Evolutionary conservation across 2,329 filamentous ascomycete species (phyloP).

Genomic region (Phialophora macrospora): DNA sequence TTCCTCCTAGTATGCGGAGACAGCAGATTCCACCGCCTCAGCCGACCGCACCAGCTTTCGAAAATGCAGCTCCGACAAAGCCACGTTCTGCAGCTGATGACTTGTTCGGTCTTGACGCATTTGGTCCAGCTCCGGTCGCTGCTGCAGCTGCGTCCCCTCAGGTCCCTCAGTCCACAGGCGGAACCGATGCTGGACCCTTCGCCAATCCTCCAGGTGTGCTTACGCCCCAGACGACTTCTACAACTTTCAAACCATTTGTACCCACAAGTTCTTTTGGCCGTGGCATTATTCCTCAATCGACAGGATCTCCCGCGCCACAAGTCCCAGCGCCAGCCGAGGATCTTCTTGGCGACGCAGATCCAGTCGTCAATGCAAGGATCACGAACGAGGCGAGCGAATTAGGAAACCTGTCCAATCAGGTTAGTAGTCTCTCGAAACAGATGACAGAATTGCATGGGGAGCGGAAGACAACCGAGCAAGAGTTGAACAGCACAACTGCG

Average conservation of each 20-base stretch:
- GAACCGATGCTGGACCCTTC: slow-evolving; percentile 63
- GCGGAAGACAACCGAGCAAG: slow-evolving; percentile 76
- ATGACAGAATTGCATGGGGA: slow-evolving; percentile 92
- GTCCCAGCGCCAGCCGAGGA: slow-evolving; percentile 67
- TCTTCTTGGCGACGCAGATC: slow-evolving; percentile 86
- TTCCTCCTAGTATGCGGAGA: slow-evolving; percentile 82
- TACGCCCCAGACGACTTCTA: slow-evolving; percentile 42
- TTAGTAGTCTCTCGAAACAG: slow-evolving; percentile 86
- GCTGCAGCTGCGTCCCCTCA: slow-evolving; percentile 54
- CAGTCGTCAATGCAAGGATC: slow-evolving; percentile 83
- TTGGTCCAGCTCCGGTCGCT: slow-evolving; percentile 55
- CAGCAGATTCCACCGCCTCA: slow-evolving; percentile 49
- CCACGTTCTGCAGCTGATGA: slow-evolving; percentile 89
- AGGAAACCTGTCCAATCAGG: slow-evolving; percentile 94
- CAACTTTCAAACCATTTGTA: slow-evolving; percentile 84
- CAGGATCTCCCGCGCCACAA: slow-evolving; percentile 62
- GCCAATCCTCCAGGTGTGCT: slow-evolving; percentile 54
- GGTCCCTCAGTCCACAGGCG: slow-evolving; percentile 71
- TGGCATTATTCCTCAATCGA: slow-evolving; percentile 74
- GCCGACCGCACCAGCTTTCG: slow-evolving; percentile 52
- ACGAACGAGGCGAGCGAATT: slow-evolving; percentile 89
- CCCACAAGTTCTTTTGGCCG: slow-evolving; percentile 93
- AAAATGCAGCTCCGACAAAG: slow-evolving; percentile 51
- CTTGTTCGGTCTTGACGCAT: slow-evolving; percentile 86
- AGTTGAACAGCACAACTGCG: slow-evolving; percentile 76